Evolutionary conservation across 305 asterid genomes (phyloP).

Genomic region (Fraxinus xanthoxyloides): DNA sequence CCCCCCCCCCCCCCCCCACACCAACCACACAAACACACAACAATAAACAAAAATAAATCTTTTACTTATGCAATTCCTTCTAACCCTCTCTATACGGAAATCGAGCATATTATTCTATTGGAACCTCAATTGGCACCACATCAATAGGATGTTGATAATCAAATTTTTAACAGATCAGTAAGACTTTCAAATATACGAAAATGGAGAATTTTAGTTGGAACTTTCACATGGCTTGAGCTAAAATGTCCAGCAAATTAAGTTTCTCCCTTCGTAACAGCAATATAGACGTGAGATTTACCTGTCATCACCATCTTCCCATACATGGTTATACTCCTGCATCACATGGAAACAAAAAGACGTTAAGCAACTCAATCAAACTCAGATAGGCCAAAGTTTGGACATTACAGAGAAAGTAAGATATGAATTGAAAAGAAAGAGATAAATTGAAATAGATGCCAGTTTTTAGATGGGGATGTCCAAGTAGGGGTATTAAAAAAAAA

Average conservation of each 20-base stretch:
- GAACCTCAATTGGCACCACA: neutral
- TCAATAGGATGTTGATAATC: neutral
- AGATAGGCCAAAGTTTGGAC: neutral
- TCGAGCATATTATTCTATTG: neutral
- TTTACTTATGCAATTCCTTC: neutral
- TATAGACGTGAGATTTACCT: conserved; percentile 43
- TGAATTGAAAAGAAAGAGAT: neutral
- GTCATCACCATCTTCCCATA: conserved; percentile 89
- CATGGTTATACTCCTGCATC: conserved; percentile 75
- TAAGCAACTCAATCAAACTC: conserved; percentile 15
- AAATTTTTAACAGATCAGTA: neutral
- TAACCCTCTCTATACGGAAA: neutral
- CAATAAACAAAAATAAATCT: neutral
- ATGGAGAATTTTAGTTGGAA: neutral
- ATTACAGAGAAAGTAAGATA: conserved; percentile 10
- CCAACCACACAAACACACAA: no score
- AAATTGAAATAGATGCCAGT: neutral
- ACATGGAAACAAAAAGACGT: conserved; percentile 19
- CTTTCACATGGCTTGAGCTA: neutral
- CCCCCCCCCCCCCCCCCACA: no score
- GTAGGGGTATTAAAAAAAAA: neutral
- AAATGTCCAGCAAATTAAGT: conserved; percentile 4
- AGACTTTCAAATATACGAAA: neutral
- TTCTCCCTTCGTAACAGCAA: conserved; percentile 2
- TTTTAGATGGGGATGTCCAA: neutral